A percentile compares a stretch with the other conserved stretches of the same genome.
phyloP scores from a whole-genome alignment of 768 basidiomycete genomes.

The Pisolithus sp. region DNA sequence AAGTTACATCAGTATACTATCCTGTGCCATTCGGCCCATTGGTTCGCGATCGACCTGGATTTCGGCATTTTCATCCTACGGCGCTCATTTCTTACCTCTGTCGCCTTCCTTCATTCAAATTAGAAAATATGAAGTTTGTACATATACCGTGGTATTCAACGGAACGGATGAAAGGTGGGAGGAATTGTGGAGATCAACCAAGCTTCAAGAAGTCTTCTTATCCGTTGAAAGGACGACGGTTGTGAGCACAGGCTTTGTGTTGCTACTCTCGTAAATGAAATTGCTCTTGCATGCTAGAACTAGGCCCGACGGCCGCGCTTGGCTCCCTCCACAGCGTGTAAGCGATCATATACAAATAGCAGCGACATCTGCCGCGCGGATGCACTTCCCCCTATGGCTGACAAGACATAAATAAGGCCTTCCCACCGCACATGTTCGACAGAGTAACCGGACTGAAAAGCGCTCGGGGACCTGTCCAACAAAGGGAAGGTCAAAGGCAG shows the following conservation, averaged over 20 bases:
- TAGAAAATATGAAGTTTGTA: too few species aligned
- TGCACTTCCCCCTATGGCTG: not conserved
- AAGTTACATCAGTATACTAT: too few species aligned
- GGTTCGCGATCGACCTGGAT: too few species aligned
- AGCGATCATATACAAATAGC: not conserved
- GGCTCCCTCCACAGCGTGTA: constrained; percentile 1
- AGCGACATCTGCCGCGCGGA: not conserved
- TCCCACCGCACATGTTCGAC: too few species aligned
- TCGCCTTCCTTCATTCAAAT: too few species aligned
- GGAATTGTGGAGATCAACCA: too few species aligned
- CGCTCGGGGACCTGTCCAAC: not conserved
- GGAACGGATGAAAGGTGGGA: too few species aligned
- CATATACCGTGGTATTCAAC: too few species aligned
- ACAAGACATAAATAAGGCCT: not conserved
- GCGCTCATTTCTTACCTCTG: too few species aligned
- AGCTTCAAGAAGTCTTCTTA: constrained; percentile 1
- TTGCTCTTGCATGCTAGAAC: not conserved
- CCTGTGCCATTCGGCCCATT: too few species aligned
- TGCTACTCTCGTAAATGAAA: not conserved
- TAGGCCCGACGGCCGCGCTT: constrained; percentile 1
- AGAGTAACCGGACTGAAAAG: too few species aligned
- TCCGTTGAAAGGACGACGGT: not conserved
- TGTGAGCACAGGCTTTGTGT: not conserved
- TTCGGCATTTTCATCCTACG: too few species aligned
- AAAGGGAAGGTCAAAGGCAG: not conserved